A percentile compares a stretch with the other conserved stretches of the same genome.
Evolutionary conservation across 2,329 filamentous ascomycete species (phyloP).

Genomic region (Alternaria triticina): DNA sequence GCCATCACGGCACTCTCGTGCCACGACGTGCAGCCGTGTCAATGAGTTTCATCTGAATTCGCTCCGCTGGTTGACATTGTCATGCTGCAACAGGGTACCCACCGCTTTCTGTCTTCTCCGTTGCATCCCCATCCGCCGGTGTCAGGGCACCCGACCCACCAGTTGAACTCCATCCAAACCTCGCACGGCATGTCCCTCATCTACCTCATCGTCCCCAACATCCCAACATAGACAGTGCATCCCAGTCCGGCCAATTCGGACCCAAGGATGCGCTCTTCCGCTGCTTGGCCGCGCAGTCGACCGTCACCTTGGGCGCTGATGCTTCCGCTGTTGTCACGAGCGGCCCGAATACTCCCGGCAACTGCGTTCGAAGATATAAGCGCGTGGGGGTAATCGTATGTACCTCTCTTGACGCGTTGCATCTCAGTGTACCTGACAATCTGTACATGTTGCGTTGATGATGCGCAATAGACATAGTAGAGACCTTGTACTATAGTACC

Average conservation of each 20-base stretch:
- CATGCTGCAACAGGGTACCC: background rate
- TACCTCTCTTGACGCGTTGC: background rate
- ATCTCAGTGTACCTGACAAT: background rate
- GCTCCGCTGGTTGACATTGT: background rate
- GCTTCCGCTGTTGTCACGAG: slow-evolving; percentile 2
- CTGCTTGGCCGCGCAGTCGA: slow-evolving; percentile 1
- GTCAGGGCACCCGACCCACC: background rate
- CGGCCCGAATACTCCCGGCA: slow-evolving; percentile 5
- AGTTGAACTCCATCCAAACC: background rate
- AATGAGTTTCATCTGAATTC: background rate
- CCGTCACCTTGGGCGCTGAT: slow-evolving; percentile 7
- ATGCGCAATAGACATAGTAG: background rate
- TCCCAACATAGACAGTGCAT: slow-evolving; percentile 52
- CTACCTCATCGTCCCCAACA: background rate
- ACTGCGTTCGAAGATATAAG: background rate
- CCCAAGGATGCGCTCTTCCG: slow-evolving; percentile 52
- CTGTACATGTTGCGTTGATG: background rate
- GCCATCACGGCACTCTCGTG: slow-evolving; percentile 5
- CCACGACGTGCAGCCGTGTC: slow-evolving; percentile 23
- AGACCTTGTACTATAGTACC: background rate
- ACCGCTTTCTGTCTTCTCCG: background rate
- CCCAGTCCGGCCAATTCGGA: slow-evolving; percentile 57
- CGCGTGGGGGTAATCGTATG: background rate
- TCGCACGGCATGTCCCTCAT: background rate
- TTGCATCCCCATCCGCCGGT: background rate